A percentile compares a stretch with the other conserved stretches of the same genome.
Conservation (phyloP, 1,284 basidiomycete genomes). For the Ustilago hordei region DNA sequence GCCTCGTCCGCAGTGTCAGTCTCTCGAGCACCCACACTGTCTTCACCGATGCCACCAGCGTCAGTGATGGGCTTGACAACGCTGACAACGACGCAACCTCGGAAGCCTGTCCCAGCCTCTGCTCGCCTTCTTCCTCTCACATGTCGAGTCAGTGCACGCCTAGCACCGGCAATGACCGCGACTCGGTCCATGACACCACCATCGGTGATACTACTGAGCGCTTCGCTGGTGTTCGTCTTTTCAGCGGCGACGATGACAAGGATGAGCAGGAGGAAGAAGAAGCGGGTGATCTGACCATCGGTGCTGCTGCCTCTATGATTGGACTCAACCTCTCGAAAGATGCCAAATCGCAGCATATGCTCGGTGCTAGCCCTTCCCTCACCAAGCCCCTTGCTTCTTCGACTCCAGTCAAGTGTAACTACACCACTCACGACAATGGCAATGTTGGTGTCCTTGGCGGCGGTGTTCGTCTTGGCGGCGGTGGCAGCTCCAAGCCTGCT, state of each 20-base stretch:
- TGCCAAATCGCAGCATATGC: neutral
- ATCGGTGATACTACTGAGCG: slow-evolving; percentile 31
- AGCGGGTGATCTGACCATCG: slow-evolving; percentile 45
- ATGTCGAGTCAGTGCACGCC: slow-evolving; percentile 30
- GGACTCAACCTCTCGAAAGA: slow-evolving; percentile 26
- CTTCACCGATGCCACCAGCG: slow-evolving; percentile 46
- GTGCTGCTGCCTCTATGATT: slow-evolving; percentile 26
- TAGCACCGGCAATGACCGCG: slow-evolving; percentile 7
- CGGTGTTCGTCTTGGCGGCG: slow-evolving; percentile 57
- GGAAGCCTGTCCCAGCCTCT: slow-evolving; percentile 44
- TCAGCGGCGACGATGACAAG: slow-evolving; percentile 22
- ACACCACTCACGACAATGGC: slow-evolving; percentile 61
- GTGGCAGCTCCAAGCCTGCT: slow-evolving; percentile 1
- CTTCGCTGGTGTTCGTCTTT: slow-evolving; percentile 41
- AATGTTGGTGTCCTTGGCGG: slow-evolving; percentile 64
- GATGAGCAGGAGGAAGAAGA: slow-evolving; percentile 33
- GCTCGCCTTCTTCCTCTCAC: slow-evolving; percentile 32
- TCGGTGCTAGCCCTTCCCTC: slow-evolving; percentile 4
- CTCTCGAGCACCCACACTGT: slow-evolving; percentile 34
- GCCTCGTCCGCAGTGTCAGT: slow-evolving; percentile 40
- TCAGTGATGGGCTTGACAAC: slow-evolving; percentile 13
- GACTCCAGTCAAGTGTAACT: slow-evolving; percentile 49
- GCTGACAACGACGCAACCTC: slow-evolving; percentile 17
- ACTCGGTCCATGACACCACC: slow-evolving; percentile 37
- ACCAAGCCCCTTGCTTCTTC: slow-evolving; percentile 12